phyloP scores from a whole-genome alignment of 83 land plant species.

The Picea abies region DNA sequence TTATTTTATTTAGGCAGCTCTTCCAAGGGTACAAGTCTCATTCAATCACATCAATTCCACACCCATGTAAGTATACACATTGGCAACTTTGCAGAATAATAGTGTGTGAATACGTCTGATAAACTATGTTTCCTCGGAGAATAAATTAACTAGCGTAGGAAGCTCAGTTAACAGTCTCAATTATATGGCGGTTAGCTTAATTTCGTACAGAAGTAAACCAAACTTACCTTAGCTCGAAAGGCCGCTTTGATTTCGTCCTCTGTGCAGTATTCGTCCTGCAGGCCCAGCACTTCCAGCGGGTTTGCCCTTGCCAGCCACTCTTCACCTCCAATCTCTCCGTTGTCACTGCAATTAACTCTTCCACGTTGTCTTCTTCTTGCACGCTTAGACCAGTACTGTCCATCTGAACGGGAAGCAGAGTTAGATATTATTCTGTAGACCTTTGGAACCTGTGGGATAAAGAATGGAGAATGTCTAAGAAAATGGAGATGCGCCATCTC shows the following conservation, averaged over 20 bases:
- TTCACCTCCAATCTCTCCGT: neutral
- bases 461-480: no score
- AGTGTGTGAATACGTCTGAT: no score
- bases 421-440: no score
- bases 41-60: no score
- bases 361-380: neutral
- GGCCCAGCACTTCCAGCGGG: constrained; percentile 1
- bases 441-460: no score
- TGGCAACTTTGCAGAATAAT: no score
- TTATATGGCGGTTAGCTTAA: neutral
- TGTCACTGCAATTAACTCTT: neutral
- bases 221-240: constrained; percentile 5
- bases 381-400: neutral
- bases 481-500: no score
- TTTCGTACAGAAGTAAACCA: neutral
- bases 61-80: no score
- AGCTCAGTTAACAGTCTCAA: neutral
- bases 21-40: no score
- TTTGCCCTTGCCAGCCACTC: neutral
- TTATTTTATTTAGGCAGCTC: no score
- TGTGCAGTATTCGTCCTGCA: neutral
- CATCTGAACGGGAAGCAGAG: neutral
- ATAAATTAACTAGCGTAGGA: no score
- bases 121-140: no score
- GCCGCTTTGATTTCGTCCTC: constrained; percentile 4